phyloP scores from a whole-genome alignment of 331 rosid species.

The Pyrus hybrid region DNA sequence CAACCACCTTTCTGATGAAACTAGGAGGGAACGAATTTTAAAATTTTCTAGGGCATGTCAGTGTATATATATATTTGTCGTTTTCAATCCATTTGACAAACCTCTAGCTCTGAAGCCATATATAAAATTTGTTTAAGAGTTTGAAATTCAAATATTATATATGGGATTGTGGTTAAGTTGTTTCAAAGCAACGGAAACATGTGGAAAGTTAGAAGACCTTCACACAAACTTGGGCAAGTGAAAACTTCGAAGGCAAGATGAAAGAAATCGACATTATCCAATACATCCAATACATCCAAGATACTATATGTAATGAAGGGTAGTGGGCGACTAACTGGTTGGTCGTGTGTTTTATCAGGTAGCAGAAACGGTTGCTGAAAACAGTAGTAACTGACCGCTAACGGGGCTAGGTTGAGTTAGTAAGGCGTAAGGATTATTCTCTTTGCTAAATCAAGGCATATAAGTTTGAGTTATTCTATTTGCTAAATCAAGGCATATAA shows the following conservation, averaged over 20 bases:
- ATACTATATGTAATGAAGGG: neutral
- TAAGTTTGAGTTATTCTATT: too few species aligned
- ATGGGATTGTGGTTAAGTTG: neutral
- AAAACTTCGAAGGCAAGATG: neutral
- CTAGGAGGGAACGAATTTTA: neutral
- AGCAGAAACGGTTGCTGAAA: conserved; percentile 42
- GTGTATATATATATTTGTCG: too few species aligned
- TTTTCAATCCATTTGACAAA: too few species aligned
- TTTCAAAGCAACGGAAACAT: neutral
- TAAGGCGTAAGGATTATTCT: too few species aligned
- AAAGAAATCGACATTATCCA: neutral
- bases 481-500: too few species aligned
- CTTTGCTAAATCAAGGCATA: too few species aligned
- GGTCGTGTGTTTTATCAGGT: conserved; percentile 36
- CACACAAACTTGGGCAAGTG: neutral
- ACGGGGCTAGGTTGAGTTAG: too few species aligned
- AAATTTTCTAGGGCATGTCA: too few species aligned
- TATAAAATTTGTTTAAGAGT: neutral
- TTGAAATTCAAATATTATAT: neutral
- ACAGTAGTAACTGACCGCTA: conserved; percentile 16
- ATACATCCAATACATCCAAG: neutral
- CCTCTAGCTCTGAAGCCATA: too few species aligned
- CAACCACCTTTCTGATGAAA: neutral
- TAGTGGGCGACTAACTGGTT: conserved; percentile 5
- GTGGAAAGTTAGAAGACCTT: neutral